These are phyloP conservation scores for Acidiella bohemica DNA, from an alignment of 495 filamentous ascomycete genomes.

Conservation along the genomic window DNA sequence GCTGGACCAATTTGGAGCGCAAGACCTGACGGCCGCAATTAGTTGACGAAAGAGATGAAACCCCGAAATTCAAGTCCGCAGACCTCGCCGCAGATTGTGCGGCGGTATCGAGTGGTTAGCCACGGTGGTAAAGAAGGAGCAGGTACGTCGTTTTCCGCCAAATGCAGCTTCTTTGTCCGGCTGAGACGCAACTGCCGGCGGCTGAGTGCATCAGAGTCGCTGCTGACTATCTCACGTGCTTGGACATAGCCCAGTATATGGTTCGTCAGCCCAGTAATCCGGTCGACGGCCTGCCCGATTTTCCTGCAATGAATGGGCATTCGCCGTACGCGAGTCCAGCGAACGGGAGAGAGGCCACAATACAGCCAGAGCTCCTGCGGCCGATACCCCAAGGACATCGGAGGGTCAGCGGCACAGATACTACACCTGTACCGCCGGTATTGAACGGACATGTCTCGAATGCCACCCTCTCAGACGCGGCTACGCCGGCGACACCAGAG, in stretches of 20 bases:
- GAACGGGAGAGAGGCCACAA: background rate
- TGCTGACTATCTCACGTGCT: background rate
- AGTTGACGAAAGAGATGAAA: slow-evolving; percentile 18
- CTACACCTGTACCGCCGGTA: slow-evolving; percentile 3
- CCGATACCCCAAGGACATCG: slow-evolving; percentile 9
- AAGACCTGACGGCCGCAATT: no score
- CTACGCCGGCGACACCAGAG: slow-evolving; percentile 3
- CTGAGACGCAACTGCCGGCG: no score
- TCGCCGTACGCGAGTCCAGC: slow-evolving; percentile 1
- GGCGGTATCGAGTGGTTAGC: slow-evolving; percentile 13
- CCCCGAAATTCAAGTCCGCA: slow-evolving; percentile 17
- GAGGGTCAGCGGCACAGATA: slow-evolving; percentile 9
- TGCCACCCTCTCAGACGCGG: background rate
- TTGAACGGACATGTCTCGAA: background rate
- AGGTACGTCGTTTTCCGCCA: slow-evolving; percentile 4
- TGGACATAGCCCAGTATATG: background rate
- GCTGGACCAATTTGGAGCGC: no score
- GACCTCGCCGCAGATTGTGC: slow-evolving; percentile 16
- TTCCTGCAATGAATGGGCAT: slow-evolving; percentile 14
- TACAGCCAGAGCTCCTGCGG: slow-evolving; percentile 1
- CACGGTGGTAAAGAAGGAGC: slow-evolving; percentile 1
- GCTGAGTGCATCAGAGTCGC: background rate
- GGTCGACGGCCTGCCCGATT: slow-evolving; percentile 8
- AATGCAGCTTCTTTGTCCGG: background rate
- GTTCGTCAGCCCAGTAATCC: slow-evolving; percentile 9